Percentiles rank a stretch among this genome's conserved stretches.
Conservation (phyloP, 331 rosid species). For the Ulmus americana region DNA sequence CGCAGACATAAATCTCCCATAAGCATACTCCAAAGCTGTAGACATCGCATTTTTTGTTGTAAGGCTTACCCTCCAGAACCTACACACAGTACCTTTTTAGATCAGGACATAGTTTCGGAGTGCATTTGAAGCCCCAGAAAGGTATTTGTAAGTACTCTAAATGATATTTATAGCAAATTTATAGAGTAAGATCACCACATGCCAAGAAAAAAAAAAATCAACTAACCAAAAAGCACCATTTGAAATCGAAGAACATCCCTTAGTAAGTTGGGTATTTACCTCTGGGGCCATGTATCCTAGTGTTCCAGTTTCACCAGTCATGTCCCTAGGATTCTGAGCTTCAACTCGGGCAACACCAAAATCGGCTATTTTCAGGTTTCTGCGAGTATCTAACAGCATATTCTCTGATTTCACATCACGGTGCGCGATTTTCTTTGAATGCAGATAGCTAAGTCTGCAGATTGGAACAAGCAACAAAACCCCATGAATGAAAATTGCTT, state of each 20-base stretch:
- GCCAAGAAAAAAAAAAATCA: too few relatives aligned
- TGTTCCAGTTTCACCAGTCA: constrained; percentile 93
- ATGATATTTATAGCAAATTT: too few relatives aligned
- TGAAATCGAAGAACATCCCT: too few relatives aligned
- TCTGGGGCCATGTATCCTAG: constrained; percentile 97
- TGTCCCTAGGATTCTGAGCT: constrained; percentile 71
- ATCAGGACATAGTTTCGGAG: too few relatives aligned
- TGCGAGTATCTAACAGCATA: constrained; percentile 45
- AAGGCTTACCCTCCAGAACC: constrained; percentile 89
- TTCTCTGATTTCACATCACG: constrained; percentile 87
- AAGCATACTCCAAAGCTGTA: constrained; percentile 95
- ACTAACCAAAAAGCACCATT: too few relatives aligned
- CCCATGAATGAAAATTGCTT: constrained; percentile 2
- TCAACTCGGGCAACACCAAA: constrained; percentile 92
- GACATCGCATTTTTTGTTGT: constrained; percentile 84
- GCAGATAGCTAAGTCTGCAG: constrained; percentile 81
- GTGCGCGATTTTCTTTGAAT: constrained; percentile 74
- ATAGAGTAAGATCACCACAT: too few relatives aligned
- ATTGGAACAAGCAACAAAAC: constrained; percentile 2
- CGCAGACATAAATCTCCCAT: constrained; percentile 84
- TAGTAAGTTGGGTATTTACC: constrained; percentile 38
- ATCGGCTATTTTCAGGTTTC: constrained; percentile 69
- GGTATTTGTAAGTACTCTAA: too few relatives aligned
- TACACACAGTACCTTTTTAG: constrained; percentile 13
- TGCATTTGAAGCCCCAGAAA: too few relatives aligned